Evolutionary conservation across 179 eudicot species (phyloP), one percentile per base, ranked within the genome.

Genomic region (Monotropa hypopitys): DNA sequence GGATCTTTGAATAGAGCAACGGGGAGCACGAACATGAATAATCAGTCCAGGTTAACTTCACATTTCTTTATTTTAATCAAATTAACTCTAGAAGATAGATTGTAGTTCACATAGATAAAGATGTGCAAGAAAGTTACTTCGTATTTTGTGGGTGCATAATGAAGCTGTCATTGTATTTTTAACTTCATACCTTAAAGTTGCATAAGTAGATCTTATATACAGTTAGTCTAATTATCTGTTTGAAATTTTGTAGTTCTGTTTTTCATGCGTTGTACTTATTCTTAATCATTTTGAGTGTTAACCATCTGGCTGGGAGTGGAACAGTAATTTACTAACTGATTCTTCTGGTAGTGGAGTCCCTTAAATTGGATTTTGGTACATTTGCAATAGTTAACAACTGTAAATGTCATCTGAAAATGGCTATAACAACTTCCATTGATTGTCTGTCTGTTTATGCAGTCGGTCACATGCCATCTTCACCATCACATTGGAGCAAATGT

Each of bases 391-490:
- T 65, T 63, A 38, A 38, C 40, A 38, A 38, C 40, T 38, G 5
- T 5, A 1, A 38, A 38, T 38, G 40, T 5, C 40, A 38, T 38
- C 40, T 38, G 40, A 21, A 10, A 13, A 9, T 63, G 72, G 72
- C 47, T 47, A 21, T 46, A 45, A 45, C 73, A 18, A 71, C 45
- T 74, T 79, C 33, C 65, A 23, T 26, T 30, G 69, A 54, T 23
- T 81, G n/a, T 53, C 33, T 62, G 6, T 47, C 79, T 75, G 57
- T 42, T 76, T 77, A 63, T 83, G 81, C 86, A 96, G 99, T 78
- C 99, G 99, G 40, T 96, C 99, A n/a, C 99, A 96, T 89, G 99
- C 99, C 70, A 94, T 96, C 85, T 96, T 96, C 89, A 96, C 99
- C 77, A 94, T 96, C 73, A 89, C 99, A n/a, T 74, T 96, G 80